Base-by-base conservation (phyloP, 208 protist genomes). In the Leptomonas seymouri region DNA sequence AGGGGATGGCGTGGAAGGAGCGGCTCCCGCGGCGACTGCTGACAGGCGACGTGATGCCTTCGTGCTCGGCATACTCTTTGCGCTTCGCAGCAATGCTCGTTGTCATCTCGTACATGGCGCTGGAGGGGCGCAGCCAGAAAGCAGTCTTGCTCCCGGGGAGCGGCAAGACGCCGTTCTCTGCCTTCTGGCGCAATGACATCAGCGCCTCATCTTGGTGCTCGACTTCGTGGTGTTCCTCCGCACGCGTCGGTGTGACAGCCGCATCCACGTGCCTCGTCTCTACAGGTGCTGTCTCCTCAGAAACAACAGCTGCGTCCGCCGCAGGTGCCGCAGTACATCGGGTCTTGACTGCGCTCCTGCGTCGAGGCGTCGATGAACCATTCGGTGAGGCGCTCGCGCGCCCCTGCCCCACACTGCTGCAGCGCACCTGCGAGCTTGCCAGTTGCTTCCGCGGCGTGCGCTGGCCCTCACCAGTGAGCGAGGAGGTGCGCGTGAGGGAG, bases 41-140 rank as follows among this genome's bases (percentile, higher is more conserved):
- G 49, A 53, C 58, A 23, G 39, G 58, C 9, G 56, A 45, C 20
- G 48, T 60, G 8, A 36, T 51, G 57, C 62, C 57, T 12, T 73
- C 57, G 9, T 44, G 34, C 36, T 60, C 65, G 36, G 36, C 51
- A 45, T 68, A 34, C 44, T 78, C 71, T 27, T 70, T 78, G 53
- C 81, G 81, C 62, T 89, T 89, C 8, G 84, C 84, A 9, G 77
- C 80, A 50, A 86, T 89, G 73, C 84, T 89, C 16, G 76, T 79
- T 21, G 84, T 89, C 84, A 82, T 84, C 59, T 81, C 84, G 61
- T 85, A 89, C 58, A 83, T 68, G 25, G 84, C 80, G n/a, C 74
- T 82, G 28, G 70, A 64, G 16, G 84, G 84, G 14, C 84, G 76
- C 14, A 89, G 31, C 84, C 84, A 89, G 67, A 89, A 89, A 25